phyloP scores from a whole-genome alignment of 345 rosid species.

The Syzygium aqueum region DNA sequence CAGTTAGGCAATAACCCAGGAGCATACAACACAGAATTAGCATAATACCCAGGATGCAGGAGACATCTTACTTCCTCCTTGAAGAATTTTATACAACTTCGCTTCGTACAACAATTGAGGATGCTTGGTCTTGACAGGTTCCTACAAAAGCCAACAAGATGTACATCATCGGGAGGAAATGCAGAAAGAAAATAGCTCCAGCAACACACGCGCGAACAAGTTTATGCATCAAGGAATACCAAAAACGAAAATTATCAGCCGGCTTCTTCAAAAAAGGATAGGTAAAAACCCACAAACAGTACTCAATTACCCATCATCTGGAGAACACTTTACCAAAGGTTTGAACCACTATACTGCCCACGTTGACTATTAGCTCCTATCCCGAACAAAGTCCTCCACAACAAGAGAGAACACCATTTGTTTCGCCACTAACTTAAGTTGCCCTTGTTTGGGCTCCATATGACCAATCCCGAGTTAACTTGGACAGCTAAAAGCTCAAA shows the following conservation, averaged over 20 bases:
- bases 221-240: neutral
- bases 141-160: constrained; percentile 24
- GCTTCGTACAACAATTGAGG: constrained; percentile 87
- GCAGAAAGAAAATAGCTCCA: neutral
- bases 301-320: neutral
- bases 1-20: neutral
- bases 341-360: neutral
- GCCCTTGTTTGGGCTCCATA: neutral
- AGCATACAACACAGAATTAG: neutral
- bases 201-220: neutral
- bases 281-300: neutral
- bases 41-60: neutral
- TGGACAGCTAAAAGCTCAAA: neutral
- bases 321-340: neutral
- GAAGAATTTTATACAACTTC: constrained; percentile 75
- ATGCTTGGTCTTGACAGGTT: constrained; percentile 86
- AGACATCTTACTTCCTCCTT: constrained; percentile 75
- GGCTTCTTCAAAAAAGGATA: neutral
- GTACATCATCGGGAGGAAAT: neutral
- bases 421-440: neutral
- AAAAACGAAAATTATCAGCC: neutral
- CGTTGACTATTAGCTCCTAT: neutral
- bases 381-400: neutral
- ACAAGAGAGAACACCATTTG: neutral
- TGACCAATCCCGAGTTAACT: neutral